phyloP scores from a whole-genome alignment of 805 yeast genomes.

The Candida pseudoglaebosa region DNA sequence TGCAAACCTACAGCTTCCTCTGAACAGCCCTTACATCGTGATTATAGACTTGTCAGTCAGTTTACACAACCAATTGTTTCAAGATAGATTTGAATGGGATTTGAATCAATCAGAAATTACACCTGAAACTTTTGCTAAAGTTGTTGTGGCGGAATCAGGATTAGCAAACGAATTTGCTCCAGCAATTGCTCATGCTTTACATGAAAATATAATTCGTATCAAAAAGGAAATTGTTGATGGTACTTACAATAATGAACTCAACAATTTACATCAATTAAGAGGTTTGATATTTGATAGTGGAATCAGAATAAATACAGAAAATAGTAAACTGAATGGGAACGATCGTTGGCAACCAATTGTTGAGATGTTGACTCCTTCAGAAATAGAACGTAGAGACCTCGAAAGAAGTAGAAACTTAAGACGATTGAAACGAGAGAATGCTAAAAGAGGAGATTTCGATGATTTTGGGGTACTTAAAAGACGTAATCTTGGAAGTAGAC shows the following conservation, averaged over 20 bases:
- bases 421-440: constrained; percentile 87
- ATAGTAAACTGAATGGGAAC: constrained; percentile 72
- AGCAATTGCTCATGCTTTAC: constrained; percentile 82
- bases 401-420: constrained; percentile 91
- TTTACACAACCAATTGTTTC: constrained; percentile 76
- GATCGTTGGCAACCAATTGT: constrained; percentile 85
- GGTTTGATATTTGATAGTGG: constrained; percentile 43
- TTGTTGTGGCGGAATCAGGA: constrained; percentile 82
- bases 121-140: constrained; percentile 81
- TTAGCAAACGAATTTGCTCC: constrained; percentile 80
- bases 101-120: constrained; percentile 49
- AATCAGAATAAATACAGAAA: constrained; percentile 47
- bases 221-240: constrained; percentile 79
- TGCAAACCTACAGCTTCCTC: constrained; percentile 62
- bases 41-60: constrained; percentile 78
- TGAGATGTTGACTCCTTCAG: constrained; percentile 84
- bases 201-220: constrained; percentile 71
- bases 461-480: constrained; percentile 28
- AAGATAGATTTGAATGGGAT: constrained; percentile 96
- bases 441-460: constrained; percentile 50
- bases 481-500: constrained; percentile 39
- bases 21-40: constrained; percentile 58
- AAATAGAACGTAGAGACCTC: constrained; percentile 90
- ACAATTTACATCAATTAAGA: constrained; percentile 38
- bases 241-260: constrained; percentile 37